A percentile compares a stretch with the other conserved stretches of the same genome.
Evolutionary conservation across 2,329 filamentous ascomycete species (phyloP).

Genomic region (Phyllosticta capitalensis): DNA sequence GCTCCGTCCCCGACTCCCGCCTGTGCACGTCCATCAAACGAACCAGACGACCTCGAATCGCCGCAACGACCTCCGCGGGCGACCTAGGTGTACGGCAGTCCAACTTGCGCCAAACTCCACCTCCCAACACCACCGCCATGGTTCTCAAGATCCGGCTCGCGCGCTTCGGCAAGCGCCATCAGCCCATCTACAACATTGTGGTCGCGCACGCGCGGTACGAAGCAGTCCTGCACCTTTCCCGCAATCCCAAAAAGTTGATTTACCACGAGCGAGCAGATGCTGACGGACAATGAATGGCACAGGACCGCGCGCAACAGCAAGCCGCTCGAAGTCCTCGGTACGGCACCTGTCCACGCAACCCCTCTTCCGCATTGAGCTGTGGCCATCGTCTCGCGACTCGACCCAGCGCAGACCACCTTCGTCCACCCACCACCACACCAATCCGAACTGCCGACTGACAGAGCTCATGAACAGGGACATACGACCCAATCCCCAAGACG

Average conservation of each 20-base stretch:
- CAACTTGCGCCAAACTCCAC: neutral
- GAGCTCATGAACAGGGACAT: constrained; percentile 36
- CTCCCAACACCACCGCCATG: constrained; percentile 46
- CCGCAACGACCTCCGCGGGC: neutral
- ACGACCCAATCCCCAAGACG: constrained; percentile 49
- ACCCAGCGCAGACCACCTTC: neutral
- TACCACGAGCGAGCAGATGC: neutral
- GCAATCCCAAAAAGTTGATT: neutral
- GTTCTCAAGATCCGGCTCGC: constrained; percentile 89
- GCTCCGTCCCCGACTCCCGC: neutral
- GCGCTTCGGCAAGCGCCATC: constrained; percentile 79
- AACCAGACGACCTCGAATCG: too few species aligned
- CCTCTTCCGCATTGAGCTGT: constrained; percentile 37
- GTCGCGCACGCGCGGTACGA: constrained; percentile 80
- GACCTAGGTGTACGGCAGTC: neutral
- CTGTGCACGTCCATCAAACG: neutral
- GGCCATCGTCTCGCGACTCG: neutral
- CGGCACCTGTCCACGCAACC: constrained; percentile 49
- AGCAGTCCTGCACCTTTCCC: neutral
- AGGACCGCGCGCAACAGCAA: constrained; percentile 80
- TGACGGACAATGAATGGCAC: neutral
- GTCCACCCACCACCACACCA: too few species aligned
- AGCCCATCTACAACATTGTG: constrained; percentile 97
- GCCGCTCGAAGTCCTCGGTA: constrained; percentile 82
- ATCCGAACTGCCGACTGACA: neutral